These are phyloP conservation scores for Bruguiera hainesii DNA, from an alignment of 441 rosid genomes.

Conservation along the genomic window DNA sequence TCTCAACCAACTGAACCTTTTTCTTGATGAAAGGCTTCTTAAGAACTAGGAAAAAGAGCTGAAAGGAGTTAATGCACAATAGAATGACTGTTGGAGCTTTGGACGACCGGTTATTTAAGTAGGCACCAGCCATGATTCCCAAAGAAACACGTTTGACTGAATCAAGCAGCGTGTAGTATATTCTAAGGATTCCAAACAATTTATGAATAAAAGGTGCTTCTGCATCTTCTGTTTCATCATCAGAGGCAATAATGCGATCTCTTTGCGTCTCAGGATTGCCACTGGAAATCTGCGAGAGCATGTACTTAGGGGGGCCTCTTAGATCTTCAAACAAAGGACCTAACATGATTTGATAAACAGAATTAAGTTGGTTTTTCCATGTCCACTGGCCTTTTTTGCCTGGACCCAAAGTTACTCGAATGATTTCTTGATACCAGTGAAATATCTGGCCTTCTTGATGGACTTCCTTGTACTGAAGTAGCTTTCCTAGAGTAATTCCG, in stretches of 20 bases:
- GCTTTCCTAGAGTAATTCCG: conserved; percentile 80
- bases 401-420: conserved; percentile 84
- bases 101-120: conserved; percentile 41
- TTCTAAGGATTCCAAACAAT: conserved; percentile 85
- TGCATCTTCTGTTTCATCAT: conserved; percentile 94
- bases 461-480: conserved; percentile 91
- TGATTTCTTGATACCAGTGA: conserved; percentile 91
- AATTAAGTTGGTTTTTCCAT: conserved; percentile 57
- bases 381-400: conserved; percentile 98
- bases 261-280: conserved; percentile 42
- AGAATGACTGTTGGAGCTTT: conserved; percentile 47
- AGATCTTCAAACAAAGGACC: conserved; percentile 90
- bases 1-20: conserved; percentile 83
- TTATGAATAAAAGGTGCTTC: conserved; percentile 94
- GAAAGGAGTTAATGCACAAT: conserved; percentile 67
- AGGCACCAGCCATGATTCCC: conserved; percentile 73
- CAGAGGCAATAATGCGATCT: conserved; percentile 73
- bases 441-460: conserved; percentile 81
- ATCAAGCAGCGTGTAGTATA: conserved; percentile 77
- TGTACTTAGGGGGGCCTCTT: conserved; percentile 97
- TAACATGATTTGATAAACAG: conserved; percentile 39
- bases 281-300: conserved; percentile 80
- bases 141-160: conserved; percentile 52
- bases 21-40: conserved; percentile 96
- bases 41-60: conserved; percentile 78